Evolutionary conservation across 1,139 yeast species (phyloP).

Genomic region (Pneumocystis wakefieldiae): DNA sequence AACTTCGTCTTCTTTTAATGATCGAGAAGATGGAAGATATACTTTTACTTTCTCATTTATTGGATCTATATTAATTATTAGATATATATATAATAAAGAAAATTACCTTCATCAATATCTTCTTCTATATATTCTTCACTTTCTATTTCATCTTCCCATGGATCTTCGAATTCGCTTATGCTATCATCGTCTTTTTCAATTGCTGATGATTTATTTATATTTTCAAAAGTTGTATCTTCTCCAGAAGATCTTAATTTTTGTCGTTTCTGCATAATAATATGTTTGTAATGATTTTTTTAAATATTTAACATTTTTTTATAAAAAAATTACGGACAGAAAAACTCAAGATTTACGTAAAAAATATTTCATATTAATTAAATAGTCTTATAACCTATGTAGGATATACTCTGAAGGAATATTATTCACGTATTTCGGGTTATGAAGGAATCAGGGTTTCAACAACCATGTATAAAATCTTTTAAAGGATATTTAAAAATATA

Average conservation of each 20-base stretch:
- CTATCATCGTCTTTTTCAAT: background rate
- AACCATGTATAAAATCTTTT: background rate
- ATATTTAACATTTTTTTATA: background rate
- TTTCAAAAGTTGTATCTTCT: background rate
- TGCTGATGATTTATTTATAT: background rate
- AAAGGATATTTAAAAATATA: background rate
- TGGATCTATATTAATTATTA: conserved; percentile 12
- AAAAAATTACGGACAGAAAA: background rate
- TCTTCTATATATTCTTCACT: conserved; percentile 78
- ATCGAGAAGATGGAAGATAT: conserved; percentile 65
- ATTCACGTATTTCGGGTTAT: background rate
- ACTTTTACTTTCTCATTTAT: conserved; percentile 24
- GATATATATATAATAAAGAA: conserved; percentile 19
- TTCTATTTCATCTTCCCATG: conserved; percentile 88
- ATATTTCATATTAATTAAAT: background rate
- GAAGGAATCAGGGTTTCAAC: background rate
- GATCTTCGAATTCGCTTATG: conserved; percentile 87
- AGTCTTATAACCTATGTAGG: background rate
- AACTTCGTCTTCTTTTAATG: conserved; percentile 89
- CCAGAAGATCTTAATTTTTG: background rate
- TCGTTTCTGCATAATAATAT: background rate
- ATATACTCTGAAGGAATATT: background rate
- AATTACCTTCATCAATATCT: conserved; percentile 35
- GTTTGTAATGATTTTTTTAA: background rate
- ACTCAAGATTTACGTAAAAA: background rate